Conservation (phyloP, 345 rosid genomes). For the Aurinia saxatilis region DNA sequence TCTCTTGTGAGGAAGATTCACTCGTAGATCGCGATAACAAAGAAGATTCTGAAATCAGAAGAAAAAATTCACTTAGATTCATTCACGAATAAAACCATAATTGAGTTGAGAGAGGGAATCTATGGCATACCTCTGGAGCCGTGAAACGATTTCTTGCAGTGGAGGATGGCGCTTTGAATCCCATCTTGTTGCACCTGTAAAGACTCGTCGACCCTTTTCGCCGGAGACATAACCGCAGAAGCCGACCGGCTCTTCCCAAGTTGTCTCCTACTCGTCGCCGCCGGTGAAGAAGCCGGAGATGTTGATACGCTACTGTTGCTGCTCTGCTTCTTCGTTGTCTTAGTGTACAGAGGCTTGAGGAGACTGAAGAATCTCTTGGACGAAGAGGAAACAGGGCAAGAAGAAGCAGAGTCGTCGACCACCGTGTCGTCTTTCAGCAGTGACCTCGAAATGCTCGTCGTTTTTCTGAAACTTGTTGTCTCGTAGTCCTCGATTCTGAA, state of each 20-base stretch:
- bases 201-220: conserved; percentile 73
- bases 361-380: conserved; percentile 54
- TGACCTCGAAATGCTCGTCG: too few relatives aligned
- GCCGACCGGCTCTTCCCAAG: conserved; percentile 76
- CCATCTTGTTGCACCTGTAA: conserved; percentile 80
- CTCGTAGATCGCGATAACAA: conserved; percentile 37
- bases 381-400: too few relatives aligned
- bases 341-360: too few relatives aligned
- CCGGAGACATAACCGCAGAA: conserved; percentile 54
- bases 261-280: too few relatives aligned
- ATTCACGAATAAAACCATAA: not conserved
- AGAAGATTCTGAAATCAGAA: conserved; percentile 33
- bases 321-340: too few relatives aligned
- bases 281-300: too few relatives aligned
- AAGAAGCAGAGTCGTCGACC: too few relatives aligned
- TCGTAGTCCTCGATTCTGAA: too few relatives aligned
- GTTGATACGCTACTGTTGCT: too few relatives aligned
- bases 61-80: not conserved
- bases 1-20: conserved; percentile 39
- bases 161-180: conserved; percentile 89
- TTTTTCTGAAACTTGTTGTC: too few relatives aligned
- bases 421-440: too few relatives aligned
- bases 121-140: conserved; percentile 34
- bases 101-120: not conserved
- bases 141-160: conserved; percentile 86